Conservation (phyloP, 345 rosid species). For the Hibiscus tridactylites region DNA sequence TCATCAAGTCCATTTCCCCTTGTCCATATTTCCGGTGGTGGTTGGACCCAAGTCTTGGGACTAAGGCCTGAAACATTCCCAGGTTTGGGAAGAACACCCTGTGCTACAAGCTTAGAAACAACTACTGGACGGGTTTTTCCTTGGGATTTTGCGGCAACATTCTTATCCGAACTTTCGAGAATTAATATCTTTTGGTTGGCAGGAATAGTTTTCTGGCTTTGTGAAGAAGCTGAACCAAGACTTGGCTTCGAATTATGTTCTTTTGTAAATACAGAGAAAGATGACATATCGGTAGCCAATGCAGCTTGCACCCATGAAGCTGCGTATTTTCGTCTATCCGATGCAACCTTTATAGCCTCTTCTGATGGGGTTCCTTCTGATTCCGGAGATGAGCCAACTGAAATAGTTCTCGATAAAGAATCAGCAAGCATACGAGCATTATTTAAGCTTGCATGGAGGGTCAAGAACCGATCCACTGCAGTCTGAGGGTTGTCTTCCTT, state of each 20-base stretch:
- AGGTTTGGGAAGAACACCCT: conserved; percentile 53
- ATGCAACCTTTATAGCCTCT: conserved; percentile 51
- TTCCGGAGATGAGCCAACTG: conserved; percentile 41
- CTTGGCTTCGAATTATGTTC: conserved; percentile 17
- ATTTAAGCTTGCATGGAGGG: conserved; percentile 56
- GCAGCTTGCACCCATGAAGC: conserved; percentile 91
- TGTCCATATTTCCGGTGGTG: conserved; percentile 56
- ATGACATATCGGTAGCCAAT: conserved; percentile 59
- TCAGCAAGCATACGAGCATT: conserved; percentile 41
- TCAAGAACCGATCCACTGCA: conserved; percentile 81
- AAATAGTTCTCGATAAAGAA: conserved; percentile 47
- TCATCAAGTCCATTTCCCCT: conserved; percentile 61
- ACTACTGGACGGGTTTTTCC: conserved; percentile 39
- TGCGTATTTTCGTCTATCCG: conserved; percentile 62
- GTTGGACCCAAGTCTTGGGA: conserved; percentile 46
- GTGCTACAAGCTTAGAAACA: conserved; percentile 67
- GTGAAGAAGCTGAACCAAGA: conserved; percentile 20
- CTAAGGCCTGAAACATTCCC: conserved; percentile 30
- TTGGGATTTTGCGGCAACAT: conserved; percentile 35
- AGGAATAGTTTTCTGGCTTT: conserved; percentile 24
- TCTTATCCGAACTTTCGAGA: conserved; percentile 46
- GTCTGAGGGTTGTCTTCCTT: conserved; percentile 90
- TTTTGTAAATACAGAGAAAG: conserved; percentile 63
- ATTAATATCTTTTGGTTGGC: conserved; percentile 45
- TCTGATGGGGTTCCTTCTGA: conserved; percentile 51